phyloP scores from a whole-genome alignment of 2,329 filamentous ascomycete genomes.

The Coniochaeta sp. region DNA sequence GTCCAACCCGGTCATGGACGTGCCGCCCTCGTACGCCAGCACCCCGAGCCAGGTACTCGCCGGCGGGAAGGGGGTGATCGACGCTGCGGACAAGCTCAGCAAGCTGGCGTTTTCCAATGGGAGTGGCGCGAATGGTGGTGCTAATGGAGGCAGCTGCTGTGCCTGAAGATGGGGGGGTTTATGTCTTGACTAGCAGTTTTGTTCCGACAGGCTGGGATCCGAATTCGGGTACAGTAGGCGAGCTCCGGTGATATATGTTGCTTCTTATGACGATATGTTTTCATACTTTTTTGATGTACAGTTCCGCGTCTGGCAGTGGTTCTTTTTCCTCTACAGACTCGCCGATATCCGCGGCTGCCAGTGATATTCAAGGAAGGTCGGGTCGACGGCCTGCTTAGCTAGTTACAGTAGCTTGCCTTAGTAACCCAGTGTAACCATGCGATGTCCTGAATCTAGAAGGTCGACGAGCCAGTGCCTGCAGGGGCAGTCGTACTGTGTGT shows the following conservation, averaged over 20 bases:
- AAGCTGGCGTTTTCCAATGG: conserved; percentile 21
- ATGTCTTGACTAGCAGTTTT: not conserved
- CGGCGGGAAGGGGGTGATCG: conserved; percentile 33
- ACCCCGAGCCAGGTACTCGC: conserved; percentile 62
- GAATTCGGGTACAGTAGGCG: not conserved
- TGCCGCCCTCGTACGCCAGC: conserved; percentile 66
- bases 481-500: not conserved
- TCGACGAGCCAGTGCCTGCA: not conserved
- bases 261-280: not conserved
- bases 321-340: not conserved
- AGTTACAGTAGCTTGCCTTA: not conserved
- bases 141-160: conserved; percentile 2
- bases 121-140: conserved; percentile 3
- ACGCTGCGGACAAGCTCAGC: conserved; percentile 40
- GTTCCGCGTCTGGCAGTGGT: not conserved
- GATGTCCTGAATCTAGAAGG: not conserved
- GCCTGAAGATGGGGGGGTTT: not conserved
- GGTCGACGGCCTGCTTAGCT: not conserved
- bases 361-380: not conserved
- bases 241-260: not conserved
- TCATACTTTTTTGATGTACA: not conserved
- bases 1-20: conserved; percentile 71
- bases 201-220: not conserved
- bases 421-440: not conserved
- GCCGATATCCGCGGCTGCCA: not conserved